phyloP scores from a whole-genome alignment of 1,139 yeast species.

The Eremothecium coryli region DNA sequence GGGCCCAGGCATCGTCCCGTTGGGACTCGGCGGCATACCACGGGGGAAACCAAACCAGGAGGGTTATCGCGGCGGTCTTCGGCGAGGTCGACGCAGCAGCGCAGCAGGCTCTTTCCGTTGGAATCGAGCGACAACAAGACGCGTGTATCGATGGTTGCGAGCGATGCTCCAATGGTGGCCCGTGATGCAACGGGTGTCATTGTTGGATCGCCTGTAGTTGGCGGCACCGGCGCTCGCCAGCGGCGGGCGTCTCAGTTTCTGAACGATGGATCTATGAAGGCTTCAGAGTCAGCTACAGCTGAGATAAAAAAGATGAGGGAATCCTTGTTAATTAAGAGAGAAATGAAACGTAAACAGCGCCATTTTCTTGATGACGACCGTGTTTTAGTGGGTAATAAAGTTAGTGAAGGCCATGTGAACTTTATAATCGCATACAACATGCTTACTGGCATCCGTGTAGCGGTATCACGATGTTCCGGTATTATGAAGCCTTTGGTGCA shows the following conservation, averaged over 20 bases:
- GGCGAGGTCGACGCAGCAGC: slow-evolving; percentile 3
- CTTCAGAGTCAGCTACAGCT: slow-evolving; percentile 25
- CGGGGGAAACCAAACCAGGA: slow-evolving; percentile 1
- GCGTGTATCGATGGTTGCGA: background rate
- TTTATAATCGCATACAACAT: slow-evolving; percentile 93
- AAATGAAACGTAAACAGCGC: slow-evolving; percentile 28
- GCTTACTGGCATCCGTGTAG: slow-evolving; percentile 94
- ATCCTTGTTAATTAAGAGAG: slow-evolving; percentile 24
- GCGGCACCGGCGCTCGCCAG: slow-evolving; percentile 1
- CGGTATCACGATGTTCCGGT: slow-evolving; percentile 87
- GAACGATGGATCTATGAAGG: slow-evolving; percentile 16
- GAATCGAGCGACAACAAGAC: slow-evolving; percentile 1
- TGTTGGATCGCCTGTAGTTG: slow-evolving; percentile 2
- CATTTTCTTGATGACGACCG: slow-evolving; percentile 40
- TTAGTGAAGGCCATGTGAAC: slow-evolving; percentile 86
- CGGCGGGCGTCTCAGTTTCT: slow-evolving; percentile 1
- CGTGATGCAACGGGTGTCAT: background rate
- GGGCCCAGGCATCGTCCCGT: slow-evolving; percentile 4
- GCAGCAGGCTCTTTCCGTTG: background rate
- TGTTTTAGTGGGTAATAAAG: slow-evolving; percentile 70
- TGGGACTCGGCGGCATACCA: too few species aligned
- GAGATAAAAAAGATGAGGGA: slow-evolving; percentile 30
- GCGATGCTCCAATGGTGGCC: background rate
- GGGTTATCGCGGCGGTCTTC: too few species aligned
- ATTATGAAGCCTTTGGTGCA: slow-evolving; percentile 64